A percentile compares a stretch with the other conserved stretches of the same genome.
These are phyloP conservation scores for Lecanicillium sp. DNA, from an alignment of 2,329 filamentous ascomycete species.

Conservation along the genomic window DNA sequence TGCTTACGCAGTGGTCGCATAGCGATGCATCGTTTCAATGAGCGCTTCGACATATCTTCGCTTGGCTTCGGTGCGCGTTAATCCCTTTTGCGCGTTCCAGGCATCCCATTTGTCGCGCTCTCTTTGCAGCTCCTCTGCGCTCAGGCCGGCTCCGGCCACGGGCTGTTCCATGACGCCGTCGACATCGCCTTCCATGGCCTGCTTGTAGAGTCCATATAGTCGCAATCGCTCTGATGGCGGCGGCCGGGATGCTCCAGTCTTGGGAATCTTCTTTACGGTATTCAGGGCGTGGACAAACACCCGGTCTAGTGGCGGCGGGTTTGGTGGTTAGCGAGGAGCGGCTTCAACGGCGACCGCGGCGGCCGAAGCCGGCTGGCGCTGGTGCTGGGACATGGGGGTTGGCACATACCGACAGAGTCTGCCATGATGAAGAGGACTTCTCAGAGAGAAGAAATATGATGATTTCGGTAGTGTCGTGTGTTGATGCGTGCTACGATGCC, in stretches of 20 bases:
- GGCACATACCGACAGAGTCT: conserved; percentile 28
- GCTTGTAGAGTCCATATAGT: conserved; percentile 97
- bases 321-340: conserved; percentile 5
- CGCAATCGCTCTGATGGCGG: conserved; percentile 78
- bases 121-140: conserved; percentile 46
- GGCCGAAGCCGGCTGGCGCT: not conserved
- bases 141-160: conserved; percentile 36
- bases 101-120: conserved; percentile 79
- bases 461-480: not conserved
- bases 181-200: conserved; percentile 97
- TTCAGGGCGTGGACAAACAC: conserved; percentile 99
- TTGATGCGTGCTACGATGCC: not conserved
- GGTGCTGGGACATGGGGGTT: not conserved
- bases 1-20: conserved; percentile 73
- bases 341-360: not conserved
- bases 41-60: conserved; percentile 86
- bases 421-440: conserved; percentile 20
- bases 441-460: not conserved
- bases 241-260: conserved; percentile 83
- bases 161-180: conserved; percentile 89
- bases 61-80: conserved; percentile 88
- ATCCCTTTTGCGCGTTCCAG: conserved; percentile 80
- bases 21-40: conserved; percentile 94
- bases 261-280: conserved; percentile 95
- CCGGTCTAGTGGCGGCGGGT: conserved; percentile 55